Conservation (phyloP, 192 early-diverging fungal species). For the Backusella australiensis region DNA sequence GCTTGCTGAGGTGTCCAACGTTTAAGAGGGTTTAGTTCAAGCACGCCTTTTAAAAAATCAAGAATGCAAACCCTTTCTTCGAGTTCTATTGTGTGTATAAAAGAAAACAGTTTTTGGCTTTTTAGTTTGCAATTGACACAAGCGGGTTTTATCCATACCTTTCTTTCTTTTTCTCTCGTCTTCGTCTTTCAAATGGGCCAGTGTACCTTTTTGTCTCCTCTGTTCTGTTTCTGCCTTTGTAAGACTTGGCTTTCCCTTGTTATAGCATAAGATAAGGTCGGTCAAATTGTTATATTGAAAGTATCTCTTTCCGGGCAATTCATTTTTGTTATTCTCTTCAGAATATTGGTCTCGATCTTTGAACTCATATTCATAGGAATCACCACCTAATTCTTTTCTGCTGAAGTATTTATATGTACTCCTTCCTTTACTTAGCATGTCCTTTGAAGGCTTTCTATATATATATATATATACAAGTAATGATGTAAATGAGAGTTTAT, state of each 20-base stretch:
- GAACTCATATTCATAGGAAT: conserved; percentile 16
- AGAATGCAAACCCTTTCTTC: conserved; percentile 70
- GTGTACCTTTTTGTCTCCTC: background rate
- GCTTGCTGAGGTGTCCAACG: conserved; percentile 98
- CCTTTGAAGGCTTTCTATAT: conserved; percentile 69
- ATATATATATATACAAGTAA: conserved; percentile 1
- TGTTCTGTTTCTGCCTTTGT: background rate
- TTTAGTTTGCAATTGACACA: background rate
- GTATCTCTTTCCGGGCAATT: conserved; percentile 4
- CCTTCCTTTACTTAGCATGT: conserved; percentile 92
- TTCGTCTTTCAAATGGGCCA: background rate
- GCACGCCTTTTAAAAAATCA: conserved; percentile 88
- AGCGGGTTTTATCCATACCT: background rate
- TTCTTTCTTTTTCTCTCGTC: background rate
- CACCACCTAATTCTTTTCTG: conserved; percentile 45
- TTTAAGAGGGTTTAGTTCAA: conserved; percentile 88
- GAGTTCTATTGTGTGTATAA: conserved; percentile 51
- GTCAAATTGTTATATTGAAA: background rate
- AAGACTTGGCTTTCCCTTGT: background rate
- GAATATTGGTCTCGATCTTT: conserved; percentile 16
- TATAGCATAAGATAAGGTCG: conserved; percentile 9
- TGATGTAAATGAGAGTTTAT: background rate
- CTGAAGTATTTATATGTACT: conserved; percentile 86
- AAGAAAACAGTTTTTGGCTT: background rate
- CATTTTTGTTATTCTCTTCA: conserved; percentile 11